Conservation (phyloP, 2,329 filamentous ascomycete genomes). For the Cercospora sp. region DNA sequence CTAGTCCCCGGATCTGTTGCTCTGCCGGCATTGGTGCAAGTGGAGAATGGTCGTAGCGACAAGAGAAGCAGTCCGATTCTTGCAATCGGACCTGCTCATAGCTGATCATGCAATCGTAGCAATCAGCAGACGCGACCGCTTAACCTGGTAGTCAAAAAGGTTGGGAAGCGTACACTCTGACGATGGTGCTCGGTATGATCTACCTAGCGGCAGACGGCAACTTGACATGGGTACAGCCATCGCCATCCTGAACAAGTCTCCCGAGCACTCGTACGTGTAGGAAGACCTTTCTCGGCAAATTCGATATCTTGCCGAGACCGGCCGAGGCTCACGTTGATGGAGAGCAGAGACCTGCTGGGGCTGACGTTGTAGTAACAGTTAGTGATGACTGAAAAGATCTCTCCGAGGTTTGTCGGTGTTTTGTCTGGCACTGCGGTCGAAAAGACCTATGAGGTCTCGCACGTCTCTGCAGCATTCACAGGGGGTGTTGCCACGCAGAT, state of each 20-base stretch:
- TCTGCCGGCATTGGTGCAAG: neutral
- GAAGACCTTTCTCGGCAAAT: neutral
- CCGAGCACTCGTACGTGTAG: neutral
- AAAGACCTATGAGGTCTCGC: neutral
- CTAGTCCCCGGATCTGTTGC: neutral
- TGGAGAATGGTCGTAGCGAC: neutral
- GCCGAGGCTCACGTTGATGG: neutral
- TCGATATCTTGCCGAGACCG: neutral
- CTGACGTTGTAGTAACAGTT: neutral
- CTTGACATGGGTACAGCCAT: neutral
- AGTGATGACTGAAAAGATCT: neutral
- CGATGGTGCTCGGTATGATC: neutral
- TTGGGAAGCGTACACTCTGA: neutral
- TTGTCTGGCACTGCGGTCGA: neutral
- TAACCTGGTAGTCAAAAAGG: neutral
- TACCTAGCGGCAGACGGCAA: neutral
- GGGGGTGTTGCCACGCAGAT: neutral
- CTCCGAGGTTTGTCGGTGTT: neutral
- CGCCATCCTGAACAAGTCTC: neutral
- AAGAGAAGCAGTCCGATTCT: neutral
- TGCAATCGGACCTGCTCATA: neutral
- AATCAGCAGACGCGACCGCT: neutral
- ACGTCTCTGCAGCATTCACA: neutral
- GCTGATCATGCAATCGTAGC: neutral
- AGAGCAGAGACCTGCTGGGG: neutral